A percentile compares a stretch with the other conserved stretches of the same genome.
Conservation (phyloP, 371 early-diverging fungal species). For the Mortierella sp. region DNA sequence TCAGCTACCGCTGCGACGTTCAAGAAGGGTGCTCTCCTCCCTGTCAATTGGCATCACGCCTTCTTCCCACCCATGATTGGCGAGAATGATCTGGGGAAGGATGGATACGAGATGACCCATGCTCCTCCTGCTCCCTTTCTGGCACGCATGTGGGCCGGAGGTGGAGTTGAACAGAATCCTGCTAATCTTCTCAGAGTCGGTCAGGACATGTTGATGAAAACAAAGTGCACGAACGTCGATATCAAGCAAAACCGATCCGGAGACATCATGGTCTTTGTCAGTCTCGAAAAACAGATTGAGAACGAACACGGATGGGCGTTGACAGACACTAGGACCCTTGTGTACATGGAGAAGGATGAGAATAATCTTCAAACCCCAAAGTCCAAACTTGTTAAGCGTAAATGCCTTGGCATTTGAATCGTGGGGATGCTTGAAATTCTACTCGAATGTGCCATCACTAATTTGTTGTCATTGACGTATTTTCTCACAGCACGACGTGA, state of each 20-base stretch:
- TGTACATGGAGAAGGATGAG: conserved; percentile 68
- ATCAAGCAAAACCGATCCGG: conserved; percentile 66
- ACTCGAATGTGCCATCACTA: background rate
- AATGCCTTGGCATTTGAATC: background rate
- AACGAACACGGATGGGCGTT: conserved; percentile 77
- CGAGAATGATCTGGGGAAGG: conserved; percentile 76
- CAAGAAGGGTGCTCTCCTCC: conserved; percentile 62
- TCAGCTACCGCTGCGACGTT: conserved; percentile 44
- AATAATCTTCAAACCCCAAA: conserved; percentile 20
- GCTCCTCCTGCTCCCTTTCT: conserved; percentile 83
- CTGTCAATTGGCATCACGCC: conserved; percentile 82
- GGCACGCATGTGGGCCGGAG: conserved; percentile 92
- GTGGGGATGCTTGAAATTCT: background rate
- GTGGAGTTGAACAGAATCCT: conserved; percentile 68
- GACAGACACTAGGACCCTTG: conserved; percentile 78
- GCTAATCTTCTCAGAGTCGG: conserved; percentile 75
- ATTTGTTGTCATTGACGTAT: background rate
- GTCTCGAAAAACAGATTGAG: conserved; percentile 69
- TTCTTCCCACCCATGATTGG: conserved; percentile 82
- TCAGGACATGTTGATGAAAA: conserved; percentile 67
- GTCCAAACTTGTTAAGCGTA: conserved; percentile 52
- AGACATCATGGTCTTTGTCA: conserved; percentile 76
- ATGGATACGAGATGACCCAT: conserved; percentile 84
- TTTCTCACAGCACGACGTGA: conserved; percentile 56
- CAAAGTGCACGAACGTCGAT: conserved; percentile 65